Evolutionary conservation across 2,329 filamentous ascomycete species (phyloP).

Genomic region (Ascochyta koolunga): DNA sequence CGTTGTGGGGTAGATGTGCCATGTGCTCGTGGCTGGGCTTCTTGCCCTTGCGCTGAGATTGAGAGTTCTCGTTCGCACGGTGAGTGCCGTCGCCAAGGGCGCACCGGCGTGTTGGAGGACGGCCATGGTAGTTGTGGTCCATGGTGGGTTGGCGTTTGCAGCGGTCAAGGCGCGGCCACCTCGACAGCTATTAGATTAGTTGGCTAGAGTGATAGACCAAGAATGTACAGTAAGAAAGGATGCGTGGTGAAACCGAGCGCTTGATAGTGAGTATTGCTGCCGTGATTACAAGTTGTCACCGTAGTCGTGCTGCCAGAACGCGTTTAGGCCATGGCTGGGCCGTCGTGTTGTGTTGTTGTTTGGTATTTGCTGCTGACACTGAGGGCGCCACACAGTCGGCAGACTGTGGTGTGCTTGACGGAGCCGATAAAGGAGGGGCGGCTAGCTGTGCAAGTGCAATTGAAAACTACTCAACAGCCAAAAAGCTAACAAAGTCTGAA

Average conservation of each 20-base stretch:
- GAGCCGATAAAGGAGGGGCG: constrained; percentile 39
- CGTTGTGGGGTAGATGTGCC: constrained; percentile 50
- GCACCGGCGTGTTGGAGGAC: constrained; percentile 41
- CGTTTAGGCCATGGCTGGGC: constrained; percentile 25
- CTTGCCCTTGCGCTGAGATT: constrained; percentile 24
- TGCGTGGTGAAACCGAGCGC: constrained; percentile 23
- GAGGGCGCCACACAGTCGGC: constrained; percentile 21
- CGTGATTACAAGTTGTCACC: constrained; percentile 19
- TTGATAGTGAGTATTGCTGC: constrained; percentile 24
- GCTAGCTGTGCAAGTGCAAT: constrained; percentile 34
- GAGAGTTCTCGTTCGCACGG: constrained; percentile 39
- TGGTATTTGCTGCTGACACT: constrained; percentile 31
- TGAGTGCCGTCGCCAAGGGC: constrained; percentile 42
- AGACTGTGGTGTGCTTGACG: constrained; percentile 25
- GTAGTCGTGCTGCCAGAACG: constrained; percentile 15
- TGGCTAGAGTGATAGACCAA: constrained; percentile 22
- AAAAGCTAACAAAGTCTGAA: constrained; percentile 45
- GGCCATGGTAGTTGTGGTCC: constrained; percentile 39
- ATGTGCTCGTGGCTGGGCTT: constrained; percentile 25
- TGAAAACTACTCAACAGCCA: constrained; percentile 33
- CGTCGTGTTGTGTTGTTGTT: constrained; percentile 25
- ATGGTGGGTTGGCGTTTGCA: constrained; percentile 25
- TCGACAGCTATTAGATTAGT: constrained; percentile 19
- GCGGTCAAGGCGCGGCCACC: constrained; percentile 11
- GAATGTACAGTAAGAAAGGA: constrained; percentile 33